phyloP scores from a whole-genome alignment of 2,329 filamentous ascomycete species.

The Nakataea oryzae region DNA sequence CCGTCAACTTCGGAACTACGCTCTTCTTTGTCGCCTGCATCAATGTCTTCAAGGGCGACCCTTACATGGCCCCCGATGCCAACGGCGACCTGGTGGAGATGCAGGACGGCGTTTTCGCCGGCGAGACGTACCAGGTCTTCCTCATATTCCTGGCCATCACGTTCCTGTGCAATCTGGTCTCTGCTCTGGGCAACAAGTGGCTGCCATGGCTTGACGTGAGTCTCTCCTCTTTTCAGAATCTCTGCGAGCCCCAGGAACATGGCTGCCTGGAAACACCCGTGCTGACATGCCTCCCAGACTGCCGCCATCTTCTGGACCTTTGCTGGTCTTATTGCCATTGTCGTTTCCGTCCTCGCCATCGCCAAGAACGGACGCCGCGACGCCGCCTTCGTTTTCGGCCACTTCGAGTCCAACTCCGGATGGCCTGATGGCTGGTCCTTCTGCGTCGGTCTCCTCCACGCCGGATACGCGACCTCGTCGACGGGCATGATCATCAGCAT shows the following conservation, averaged over 20 bases:
- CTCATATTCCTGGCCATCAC: conserved; percentile 63
- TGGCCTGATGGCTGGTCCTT: conserved; percentile 66
- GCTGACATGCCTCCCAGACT: conserved; percentile 33
- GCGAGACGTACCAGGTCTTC: conserved; percentile 54
- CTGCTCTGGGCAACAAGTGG: conserved; percentile 55
- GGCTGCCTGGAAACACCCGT: conserved; percentile 4
- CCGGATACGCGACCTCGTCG: conserved; percentile 63
- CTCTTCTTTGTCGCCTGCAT: conserved; percentile 48
- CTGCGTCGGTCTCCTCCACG: conserved; percentile 61
- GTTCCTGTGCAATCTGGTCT: conserved; percentile 53
- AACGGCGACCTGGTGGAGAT: background rate
- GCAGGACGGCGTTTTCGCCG: conserved; percentile 24
- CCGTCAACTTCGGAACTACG: conserved; percentile 72
- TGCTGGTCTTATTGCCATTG: conserved; percentile 55
- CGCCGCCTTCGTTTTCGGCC: conserved; percentile 54
- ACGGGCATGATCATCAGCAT: conserved; percentile 75
- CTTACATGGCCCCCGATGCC: background rate
- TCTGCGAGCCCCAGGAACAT: background rate
- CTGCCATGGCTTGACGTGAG: conserved; percentile 58
- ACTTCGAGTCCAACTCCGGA: conserved; percentile 58
- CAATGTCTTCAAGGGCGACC: conserved; percentile 39
- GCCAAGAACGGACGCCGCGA: conserved; percentile 57
- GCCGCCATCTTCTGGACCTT: conserved; percentile 69
- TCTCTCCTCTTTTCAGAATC: conserved; percentile 8
- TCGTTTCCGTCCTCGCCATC: conserved; percentile 51